Evolutionary conservation across 768 basidiomycete species (phyloP).

Genomic region (Cystofilobasidium bisporidii): DNA sequence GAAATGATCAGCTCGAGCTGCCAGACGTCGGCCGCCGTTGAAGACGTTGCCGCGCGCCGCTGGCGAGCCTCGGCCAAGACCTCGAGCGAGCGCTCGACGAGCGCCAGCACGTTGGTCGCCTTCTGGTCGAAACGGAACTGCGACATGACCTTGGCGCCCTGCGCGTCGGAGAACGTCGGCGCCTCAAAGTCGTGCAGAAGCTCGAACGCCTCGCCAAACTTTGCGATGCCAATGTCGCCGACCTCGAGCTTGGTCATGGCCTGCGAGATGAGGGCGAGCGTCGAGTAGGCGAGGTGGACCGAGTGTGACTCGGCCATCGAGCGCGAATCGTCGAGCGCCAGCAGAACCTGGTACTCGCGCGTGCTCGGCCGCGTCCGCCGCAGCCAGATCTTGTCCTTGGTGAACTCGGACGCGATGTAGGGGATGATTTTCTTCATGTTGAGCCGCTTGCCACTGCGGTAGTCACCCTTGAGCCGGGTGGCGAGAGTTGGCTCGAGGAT

Average conservation of each 20-base stretch:
- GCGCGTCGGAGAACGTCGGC: constrained; percentile 67
- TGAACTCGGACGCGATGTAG: constrained; percentile 97
- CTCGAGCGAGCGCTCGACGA: constrained; percentile 56
- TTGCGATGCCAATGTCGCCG: constrained; percentile 84
- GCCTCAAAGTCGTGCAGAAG: constrained; percentile 73
- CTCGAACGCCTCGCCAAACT: constrained; percentile 80
- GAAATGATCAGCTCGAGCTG: constrained; percentile 97
- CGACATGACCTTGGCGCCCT: constrained; percentile 66
- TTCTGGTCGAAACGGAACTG: constrained; percentile 84
- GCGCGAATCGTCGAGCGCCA: constrained; percentile 89
- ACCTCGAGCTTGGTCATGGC: constrained; percentile 85
- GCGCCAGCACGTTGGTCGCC: constrained; percentile 49
- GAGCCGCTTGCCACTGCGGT: constrained; percentile 89
- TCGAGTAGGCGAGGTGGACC: constrained; percentile 86
- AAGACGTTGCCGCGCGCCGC: constrained; percentile 49
- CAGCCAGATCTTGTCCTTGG: constrained; percentile 98
- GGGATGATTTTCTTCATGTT: constrained; percentile 99
- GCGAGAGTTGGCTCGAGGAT: constrained; percentile 92
- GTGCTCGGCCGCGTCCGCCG: constrained; percentile 86
- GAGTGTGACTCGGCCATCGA: constrained; percentile 93
- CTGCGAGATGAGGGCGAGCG: constrained; percentile 80
- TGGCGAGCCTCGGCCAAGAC: constrained; percentile 71
- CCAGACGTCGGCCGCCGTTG: constrained; percentile 74
- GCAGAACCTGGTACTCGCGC: constrained; percentile 87
- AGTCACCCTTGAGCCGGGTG: constrained; percentile 89